Evolutionary conservation across 1,139 yeast genomes (phyloP), one percentile per base, ranked within the genome.

Genomic region (Zygosaccharomyces pseudobailii): DNA sequence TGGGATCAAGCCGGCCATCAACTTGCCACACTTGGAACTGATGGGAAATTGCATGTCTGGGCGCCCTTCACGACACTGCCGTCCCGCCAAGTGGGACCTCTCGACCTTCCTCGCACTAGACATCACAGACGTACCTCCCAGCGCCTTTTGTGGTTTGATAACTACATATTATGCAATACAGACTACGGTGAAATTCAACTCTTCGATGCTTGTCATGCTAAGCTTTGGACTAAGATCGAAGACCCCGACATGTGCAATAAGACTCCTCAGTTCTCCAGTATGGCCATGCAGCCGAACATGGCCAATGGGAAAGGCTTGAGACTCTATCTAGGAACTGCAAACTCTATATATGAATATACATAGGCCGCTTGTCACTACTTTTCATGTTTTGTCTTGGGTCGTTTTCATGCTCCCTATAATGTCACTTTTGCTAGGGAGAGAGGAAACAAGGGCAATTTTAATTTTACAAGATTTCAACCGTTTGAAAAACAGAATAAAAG

Each of bases 181-280:
- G 96, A 89, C 59, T 82, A 76, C 50, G 94, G 95, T 4, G 95
- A 88, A 56, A 68, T 89, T 0, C 75, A 83, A 42, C 74, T 87
- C 41, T 84, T 75, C 55, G 72, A 87, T 23, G 72, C 81, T 0
- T 65, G 73, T 4, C 84, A 82, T 51, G 95, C 95, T 0, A 81
- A 79, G 54, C 54, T 63, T 25, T 56, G 54, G 53, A 56, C 52
- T 48, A 56, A 59, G 47, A 48, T 60, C 20, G 58, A 53, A 24
- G 49, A 52, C 22, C 48, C 53, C 23, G 41, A 27, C 17, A 33
- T 34, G 21, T 19, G 43, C 24, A 31, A 40, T n/a, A 35, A 34
- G 28, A n/a, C 48, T 6, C 23, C 28, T 40, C 45, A 45, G 40
- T 56, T 59, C 42, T 49, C 52, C 22, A 56, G 58, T 17, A 51